Conservation (phyloP, 169 alveolate genomes). For the Plasmodium gallinaceum region DNA sequence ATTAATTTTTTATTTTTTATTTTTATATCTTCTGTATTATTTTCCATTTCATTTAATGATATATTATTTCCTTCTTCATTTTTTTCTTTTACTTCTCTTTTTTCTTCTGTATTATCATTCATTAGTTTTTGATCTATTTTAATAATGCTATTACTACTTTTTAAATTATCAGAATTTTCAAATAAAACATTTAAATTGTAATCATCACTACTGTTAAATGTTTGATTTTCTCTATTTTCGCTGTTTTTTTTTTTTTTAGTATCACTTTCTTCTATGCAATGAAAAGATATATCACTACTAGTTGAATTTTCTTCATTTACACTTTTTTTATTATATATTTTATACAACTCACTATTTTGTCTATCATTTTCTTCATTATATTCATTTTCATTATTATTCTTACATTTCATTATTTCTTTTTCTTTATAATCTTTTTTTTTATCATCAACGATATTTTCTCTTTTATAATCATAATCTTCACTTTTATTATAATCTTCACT, state of each 20-base stretch:
- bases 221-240: not conserved
- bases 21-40: not conserved
- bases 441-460: not conserved
- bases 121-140: not conserved
- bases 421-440: not conserved
- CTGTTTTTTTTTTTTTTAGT: conserved; percentile 10
- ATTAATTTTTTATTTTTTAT: not conserved
- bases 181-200: not conserved
- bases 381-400: not conserved
- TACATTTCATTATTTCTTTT: not conserved
- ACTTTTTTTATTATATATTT: conserved; percentile 49
- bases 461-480: not conserved
- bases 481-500: not conserved
- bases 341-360: conserved; percentile 10
- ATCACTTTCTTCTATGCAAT: not conserved
- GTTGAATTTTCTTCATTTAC: not conserved
- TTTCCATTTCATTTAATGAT: not conserved
- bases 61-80: not conserved
- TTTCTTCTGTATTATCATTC: not conserved
- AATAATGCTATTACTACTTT: too few relatives aligned
- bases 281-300: not conserved
- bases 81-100: not conserved
- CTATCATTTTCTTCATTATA: conserved; percentile 12
- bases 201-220: not conserved
- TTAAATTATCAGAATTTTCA: not conserved